These are phyloP conservation scores for Penicillium paxilli DNA, from an alignment of 495 filamentous ascomycete species.

Conservation along the genomic window DNA sequence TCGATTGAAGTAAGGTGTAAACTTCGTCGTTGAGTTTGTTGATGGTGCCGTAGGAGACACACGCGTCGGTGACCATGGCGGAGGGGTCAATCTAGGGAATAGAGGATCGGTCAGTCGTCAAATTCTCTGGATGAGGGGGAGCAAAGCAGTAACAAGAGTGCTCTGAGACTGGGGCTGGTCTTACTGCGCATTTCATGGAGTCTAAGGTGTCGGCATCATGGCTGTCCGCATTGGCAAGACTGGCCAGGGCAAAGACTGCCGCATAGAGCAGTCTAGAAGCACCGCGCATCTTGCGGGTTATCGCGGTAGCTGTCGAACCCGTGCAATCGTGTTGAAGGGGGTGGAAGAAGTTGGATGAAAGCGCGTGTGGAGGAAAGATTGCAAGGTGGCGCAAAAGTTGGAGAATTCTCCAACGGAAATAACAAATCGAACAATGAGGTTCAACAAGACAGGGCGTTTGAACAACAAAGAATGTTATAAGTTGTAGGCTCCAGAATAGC, in stretches of 20 bases:
- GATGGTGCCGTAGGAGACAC: conserved; percentile 87
- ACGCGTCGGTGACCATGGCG: conserved; percentile 79
- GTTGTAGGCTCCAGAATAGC: too few species aligned
- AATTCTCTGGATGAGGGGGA: background rate
- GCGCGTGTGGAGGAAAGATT: conserved; percentile 4
- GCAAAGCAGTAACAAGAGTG: too few species aligned
- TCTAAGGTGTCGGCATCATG: conserved; percentile 40
- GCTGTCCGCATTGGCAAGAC: conserved; percentile 42
- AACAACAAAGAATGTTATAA: too few species aligned
- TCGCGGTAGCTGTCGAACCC: background rate
- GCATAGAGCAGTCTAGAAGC: conserved; percentile 71
- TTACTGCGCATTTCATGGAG: conserved; percentile 65
- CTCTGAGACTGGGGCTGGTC: conserved; percentile 32
- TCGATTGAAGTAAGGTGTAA: conserved; percentile 73
- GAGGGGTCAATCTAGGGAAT: conserved; percentile 61
- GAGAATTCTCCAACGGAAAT: background rate
- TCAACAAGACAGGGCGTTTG: too few species aligned
- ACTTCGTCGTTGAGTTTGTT: conserved; percentile 78
- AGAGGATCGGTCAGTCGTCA: background rate
- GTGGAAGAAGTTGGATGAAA: background rate
- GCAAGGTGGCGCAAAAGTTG: conserved; percentile 17
- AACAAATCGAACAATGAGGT: background rate
- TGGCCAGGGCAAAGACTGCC: conserved; percentile 72
- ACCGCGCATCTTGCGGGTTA: conserved; percentile 56
- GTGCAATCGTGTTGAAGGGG: background rate